phyloP scores from a whole-genome alignment of 768 basidiomycete species.

The Hypholoma sublateritium region DNA sequence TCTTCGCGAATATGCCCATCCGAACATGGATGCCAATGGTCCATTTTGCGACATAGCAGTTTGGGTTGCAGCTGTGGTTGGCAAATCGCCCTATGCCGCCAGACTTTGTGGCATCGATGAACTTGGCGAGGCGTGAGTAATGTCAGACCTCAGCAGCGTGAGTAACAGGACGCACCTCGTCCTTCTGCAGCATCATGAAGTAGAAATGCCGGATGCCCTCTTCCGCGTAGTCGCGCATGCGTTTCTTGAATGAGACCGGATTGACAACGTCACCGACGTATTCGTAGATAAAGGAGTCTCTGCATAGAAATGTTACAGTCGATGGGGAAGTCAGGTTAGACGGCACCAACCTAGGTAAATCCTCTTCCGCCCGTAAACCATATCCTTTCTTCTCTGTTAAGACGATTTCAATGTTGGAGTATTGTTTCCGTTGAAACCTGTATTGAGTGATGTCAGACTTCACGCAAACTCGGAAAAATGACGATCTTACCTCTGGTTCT shows the following conservation, averaged over 20 bases:
- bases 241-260: conserved; percentile 82
- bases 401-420: conserved; percentile 87
- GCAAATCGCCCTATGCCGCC: conserved; percentile 97
- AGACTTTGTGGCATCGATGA: conserved; percentile 96
- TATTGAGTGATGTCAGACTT: conserved; percentile 5
- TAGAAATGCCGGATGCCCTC: conserved; percentile 97
- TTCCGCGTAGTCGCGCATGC: conserved; percentile 91
- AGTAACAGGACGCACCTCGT: conserved; percentile 66
- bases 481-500: conserved; percentile 83
- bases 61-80: conserved; percentile 97
- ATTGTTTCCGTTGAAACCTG: conserved; percentile 87
- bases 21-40: conserved; percentile 85
- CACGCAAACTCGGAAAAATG: conserved; percentile 4
- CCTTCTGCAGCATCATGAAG: conserved; percentile 99
- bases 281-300: conserved; percentile 94
- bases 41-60: conserved; percentile 99
- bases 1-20: conserved; percentile 98
- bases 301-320: conserved; percentile 28
- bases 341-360: conserved; percentile 59
- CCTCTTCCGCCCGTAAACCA: conserved; percentile 78
- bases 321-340: conserved; percentile 2
- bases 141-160: neutral
- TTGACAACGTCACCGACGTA: conserved; percentile 97
- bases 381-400: conserved; percentile 95
- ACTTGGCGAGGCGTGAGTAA: conserved; percentile 43